Conservation (phyloP, 1,139 yeast species). For the Eremothecium gossypii region DNA sequence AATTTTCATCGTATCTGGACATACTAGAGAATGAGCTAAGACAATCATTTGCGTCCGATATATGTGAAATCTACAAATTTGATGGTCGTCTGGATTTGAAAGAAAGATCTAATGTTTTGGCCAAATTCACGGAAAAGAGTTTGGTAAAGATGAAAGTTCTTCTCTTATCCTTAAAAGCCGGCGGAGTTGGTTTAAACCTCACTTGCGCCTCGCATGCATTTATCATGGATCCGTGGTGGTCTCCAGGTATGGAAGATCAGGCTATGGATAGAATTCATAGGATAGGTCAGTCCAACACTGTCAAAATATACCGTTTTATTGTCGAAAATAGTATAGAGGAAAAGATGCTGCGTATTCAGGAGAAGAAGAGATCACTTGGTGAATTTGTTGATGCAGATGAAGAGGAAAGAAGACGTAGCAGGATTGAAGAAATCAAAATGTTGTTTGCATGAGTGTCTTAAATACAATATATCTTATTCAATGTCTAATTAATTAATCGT, state of each 20-base stretch:
- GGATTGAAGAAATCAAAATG: constrained; percentile 74
- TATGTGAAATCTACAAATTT: constrained; percentile 41
- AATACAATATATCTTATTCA: neutral
- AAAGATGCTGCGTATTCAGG: constrained; percentile 81
- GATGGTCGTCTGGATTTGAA: constrained; percentile 72
- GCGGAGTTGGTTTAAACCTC: constrained; percentile 89
- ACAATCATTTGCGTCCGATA: constrained; percentile 12
- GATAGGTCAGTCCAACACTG: constrained; percentile 72
- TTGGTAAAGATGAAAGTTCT: constrained; percentile 43
- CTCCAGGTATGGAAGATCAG: constrained; percentile 87
- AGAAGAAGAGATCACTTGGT: constrained; percentile 74
- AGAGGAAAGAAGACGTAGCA: constrained; percentile 59
- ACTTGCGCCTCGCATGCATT: constrained; percentile 82
- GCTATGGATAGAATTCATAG: constrained; percentile 92
- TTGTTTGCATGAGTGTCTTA: constrained; percentile 43
- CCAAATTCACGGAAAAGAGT: constrained; percentile 39
- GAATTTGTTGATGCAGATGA: constrained; percentile 78
- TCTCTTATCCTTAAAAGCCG: constrained; percentile 76
- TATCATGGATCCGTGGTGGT: constrained; percentile 99
- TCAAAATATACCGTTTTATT: constrained; percentile 70
- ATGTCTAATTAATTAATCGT: constrained; percentile 12
- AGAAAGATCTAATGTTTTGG: constrained; percentile 55
- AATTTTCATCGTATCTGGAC: constrained; percentile 77
- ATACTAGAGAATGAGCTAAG: constrained; percentile 55
- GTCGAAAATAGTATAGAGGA: constrained; percentile 83